These are phyloP conservation scores for Salix purpurea DNA, from an alignment of 345 rosid genomes.

Conservation along the genomic window DNA sequence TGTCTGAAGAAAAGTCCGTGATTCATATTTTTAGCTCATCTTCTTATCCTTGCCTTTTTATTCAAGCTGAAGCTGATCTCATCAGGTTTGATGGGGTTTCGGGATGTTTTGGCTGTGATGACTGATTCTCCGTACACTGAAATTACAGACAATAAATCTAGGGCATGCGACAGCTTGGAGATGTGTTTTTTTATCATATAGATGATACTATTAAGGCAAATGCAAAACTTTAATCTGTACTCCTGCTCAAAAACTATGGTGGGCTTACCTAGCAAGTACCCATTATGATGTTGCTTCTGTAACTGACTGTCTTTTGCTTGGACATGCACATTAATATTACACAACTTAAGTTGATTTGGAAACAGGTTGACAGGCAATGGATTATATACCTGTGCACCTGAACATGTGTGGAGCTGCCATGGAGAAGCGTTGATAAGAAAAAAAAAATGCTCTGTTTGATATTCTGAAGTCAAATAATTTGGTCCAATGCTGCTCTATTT, in stretches of 20 bases:
- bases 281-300: background rate
- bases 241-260: background rate
- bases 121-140: background rate
- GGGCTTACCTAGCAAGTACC: background rate
- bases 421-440: background rate
- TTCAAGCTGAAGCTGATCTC: background rate
- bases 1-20: background rate
- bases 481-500: background rate
- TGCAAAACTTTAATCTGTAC: background rate
- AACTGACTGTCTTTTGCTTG: background rate
- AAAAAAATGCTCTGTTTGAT: background rate
- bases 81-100: background rate
- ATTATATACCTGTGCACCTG: too few species aligned
- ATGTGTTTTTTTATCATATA: background rate
- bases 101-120: background rate
- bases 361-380: background rate
- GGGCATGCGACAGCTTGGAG: background rate
- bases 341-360: background rate
- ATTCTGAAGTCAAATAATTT: background rate
- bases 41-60: background rate
- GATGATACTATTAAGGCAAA: background rate
- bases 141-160: background rate
- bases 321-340: too few species aligned
- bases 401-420: background rate
- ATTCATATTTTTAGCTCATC: background rate